Percentiles rank a stretch among this genome's conserved stretches.
Conservation (phyloP, 257 asterid genomes). For the Ligustrum vulgare region DNA sequence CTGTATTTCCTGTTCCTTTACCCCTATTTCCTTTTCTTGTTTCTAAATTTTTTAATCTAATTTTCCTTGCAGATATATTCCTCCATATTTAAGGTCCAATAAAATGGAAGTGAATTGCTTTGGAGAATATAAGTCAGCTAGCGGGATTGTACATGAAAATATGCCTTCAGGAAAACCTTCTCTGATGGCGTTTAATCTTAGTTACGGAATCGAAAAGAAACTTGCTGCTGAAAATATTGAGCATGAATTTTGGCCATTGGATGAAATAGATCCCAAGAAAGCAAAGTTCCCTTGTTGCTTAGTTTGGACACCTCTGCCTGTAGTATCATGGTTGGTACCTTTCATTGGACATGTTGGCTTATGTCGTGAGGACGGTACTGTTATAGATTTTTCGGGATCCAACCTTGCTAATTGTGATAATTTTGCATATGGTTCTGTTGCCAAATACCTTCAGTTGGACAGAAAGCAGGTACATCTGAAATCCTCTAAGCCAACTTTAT, state of each 20-base stretch:
- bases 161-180: conserved; percentile 34
- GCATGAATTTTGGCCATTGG: conserved; percentile 78
- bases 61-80: conserved; percentile 15
- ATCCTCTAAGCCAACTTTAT: neutral
- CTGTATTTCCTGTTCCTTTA: neutral
- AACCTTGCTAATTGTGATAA: conserved; percentile 56
- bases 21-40: neutral
- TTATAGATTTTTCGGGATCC: conserved; percentile 83
- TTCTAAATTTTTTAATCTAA: neutral
- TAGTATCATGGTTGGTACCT: conserved; percentile 98
- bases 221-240: conserved; percentile 25
- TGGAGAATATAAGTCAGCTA: conserved; percentile 21
- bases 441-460: conserved; percentile 80
- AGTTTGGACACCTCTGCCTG: conserved; percentile 91
- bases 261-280: conserved; percentile 56
- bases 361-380: conserved; percentile 76
- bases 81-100: conserved; percentile 10
- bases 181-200: conserved; percentile 53
- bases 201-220: conserved; percentile 33
- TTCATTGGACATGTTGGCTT: conserved; percentile 92
- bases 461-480: conserved; percentile 65
- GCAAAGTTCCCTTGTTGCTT: conserved; percentile 86
- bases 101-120: neutral
- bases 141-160: conserved; percentile 27
- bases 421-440: conserved; percentile 75